Percentiles rank a stretch among this genome's conserved stretches.
Conservation (phyloP, 306 rosid species). For the Bauhinia variegata region DNA sequence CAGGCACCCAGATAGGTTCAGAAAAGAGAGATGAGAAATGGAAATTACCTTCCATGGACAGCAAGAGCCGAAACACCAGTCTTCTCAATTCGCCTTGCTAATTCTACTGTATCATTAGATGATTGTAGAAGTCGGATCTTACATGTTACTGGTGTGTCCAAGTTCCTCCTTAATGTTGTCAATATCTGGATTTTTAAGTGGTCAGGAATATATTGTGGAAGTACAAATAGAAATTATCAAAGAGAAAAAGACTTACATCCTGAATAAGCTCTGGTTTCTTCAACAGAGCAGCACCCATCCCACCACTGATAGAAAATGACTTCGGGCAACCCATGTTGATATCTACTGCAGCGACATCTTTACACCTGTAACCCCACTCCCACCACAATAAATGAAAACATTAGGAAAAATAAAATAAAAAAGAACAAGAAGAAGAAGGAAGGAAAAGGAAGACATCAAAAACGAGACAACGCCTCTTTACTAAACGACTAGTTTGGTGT, state of each 20-base stretch:
- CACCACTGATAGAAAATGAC: constrained; percentile 87
- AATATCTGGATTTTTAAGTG: constrained; percentile 58
- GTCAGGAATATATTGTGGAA: constrained; percentile 22
- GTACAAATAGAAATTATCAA: constrained; percentile 17
- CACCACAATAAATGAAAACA: background rate
- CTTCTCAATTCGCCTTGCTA: constrained; percentile 83
- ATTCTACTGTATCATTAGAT: constrained; percentile 76
- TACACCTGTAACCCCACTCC: constrained; percentile 51
- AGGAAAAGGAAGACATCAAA: constrained; percentile 13
- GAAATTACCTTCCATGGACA: constrained; percentile 87
- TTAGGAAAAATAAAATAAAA: too few relatives aligned
- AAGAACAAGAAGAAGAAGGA: too few relatives aligned
- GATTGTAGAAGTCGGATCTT: constrained; percentile 81
- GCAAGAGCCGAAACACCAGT: constrained; percentile 88
- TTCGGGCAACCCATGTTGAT: constrained; percentile 96
- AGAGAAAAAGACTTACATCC: constrained; percentile 57
- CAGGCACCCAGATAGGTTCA: background rate
- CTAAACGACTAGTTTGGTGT: constrained; percentile 9
- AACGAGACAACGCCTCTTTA: background rate
- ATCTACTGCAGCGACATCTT: constrained; percentile 88
- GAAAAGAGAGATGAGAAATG: constrained; percentile 17
- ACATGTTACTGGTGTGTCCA: constrained; percentile 82
- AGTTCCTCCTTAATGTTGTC: constrained; percentile 83
- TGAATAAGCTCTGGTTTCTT: constrained; percentile 81
- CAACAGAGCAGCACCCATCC: constrained; percentile 91